phyloP scores from a whole-genome alignment of 257 asterid species.

The Avicennia marina region DNA sequence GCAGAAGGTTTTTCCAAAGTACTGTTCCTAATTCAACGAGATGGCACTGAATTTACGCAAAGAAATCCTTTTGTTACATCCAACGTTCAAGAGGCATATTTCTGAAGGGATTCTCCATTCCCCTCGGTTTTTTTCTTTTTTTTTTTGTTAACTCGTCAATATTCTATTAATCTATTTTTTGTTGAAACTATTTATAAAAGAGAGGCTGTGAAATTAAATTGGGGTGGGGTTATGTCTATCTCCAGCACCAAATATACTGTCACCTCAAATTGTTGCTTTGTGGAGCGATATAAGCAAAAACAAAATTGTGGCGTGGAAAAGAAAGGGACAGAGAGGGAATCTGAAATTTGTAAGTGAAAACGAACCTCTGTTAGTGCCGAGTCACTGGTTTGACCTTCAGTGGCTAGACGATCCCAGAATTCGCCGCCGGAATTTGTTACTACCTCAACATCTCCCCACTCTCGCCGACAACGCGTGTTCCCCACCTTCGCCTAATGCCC shows the following conservation, averaged over 20 bases:
- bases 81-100: no score
- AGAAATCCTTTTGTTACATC: no score
- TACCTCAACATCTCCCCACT: slow-evolving; percentile 13
- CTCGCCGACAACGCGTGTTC: slow-evolving; percentile 19
- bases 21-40: no score
- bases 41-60: no score
- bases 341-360: slow-evolving; percentile 25
- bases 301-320: background rate
- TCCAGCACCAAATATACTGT: slow-evolving; percentile 21
- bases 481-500: background rate
- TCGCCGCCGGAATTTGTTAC: slow-evolving; percentile 41
- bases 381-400: slow-evolving; percentile 54
- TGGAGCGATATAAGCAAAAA: background rate
- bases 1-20: no score
- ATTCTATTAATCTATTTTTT: no score
- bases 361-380: slow-evolving; percentile 41
- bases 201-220: no score
- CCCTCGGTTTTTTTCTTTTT: no score
- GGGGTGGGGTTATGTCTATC: slow-evolving; percentile 13
- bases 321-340: slow-evolving; percentile 14
- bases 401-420: slow-evolving; percentile 27
- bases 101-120: no score
- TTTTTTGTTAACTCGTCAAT: no score
- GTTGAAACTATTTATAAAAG: no score
- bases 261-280: slow-evolving; percentile 17